Evolutionary conservation across 2,329 filamentous ascomycete species (phyloP).

Genomic region (Malbranchea cinnamomea): DNA sequence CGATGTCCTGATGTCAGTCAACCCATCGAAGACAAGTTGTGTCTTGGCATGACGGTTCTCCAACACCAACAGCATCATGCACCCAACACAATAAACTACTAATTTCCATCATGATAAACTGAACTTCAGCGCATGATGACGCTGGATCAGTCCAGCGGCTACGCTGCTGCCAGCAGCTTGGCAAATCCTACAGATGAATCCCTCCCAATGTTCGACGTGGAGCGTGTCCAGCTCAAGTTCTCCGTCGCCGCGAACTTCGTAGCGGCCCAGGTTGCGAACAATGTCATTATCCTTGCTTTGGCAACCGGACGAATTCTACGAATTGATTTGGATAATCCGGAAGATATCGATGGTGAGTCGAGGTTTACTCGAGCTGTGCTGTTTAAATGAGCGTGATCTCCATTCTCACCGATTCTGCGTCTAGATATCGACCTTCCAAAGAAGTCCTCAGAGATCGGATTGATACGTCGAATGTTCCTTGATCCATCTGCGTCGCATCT

Average conservation of each 20-base stretch:
- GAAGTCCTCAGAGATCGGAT: slow-evolving; percentile 75
- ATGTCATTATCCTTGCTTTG: slow-evolving; percentile 82
- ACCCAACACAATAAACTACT: too few relatives aligned
- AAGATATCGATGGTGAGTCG: slow-evolving; percentile 73
- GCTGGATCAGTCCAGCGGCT: slow-evolving; percentile 56
- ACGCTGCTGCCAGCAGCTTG: slow-evolving; percentile 50
- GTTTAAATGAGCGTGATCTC: too few relatives aligned
- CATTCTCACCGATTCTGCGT: neutral
- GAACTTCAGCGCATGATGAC: slow-evolving; percentile 41
- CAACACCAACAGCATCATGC: too few relatives aligned
- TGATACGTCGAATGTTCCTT: slow-evolving; percentile 92
- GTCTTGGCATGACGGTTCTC: too few relatives aligned
- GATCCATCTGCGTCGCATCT: slow-evolving; percentile 93
- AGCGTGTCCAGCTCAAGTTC: slow-evolving; percentile 86
- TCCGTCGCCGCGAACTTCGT: slow-evolving; percentile 90
- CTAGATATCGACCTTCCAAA: slow-evolving; percentile 93
- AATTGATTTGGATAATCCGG: slow-evolving; percentile 84
- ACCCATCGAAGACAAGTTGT: too few relatives aligned
- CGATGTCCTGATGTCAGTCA: too few relatives aligned
- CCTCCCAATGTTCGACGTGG: slow-evolving; percentile 86
- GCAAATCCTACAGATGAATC: slow-evolving; percentile 44
- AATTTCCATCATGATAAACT: too few relatives aligned
- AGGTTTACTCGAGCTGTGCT: too few relatives aligned
- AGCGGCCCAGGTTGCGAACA: slow-evolving; percentile 91
- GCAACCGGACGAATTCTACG: slow-evolving; percentile 84